Percentiles rank a stretch among this genome's conserved stretches.
These are phyloP conservation scores for Tranzscheliella williamsii DNA, from an alignment of 1,284 basidiomycete species.

Conservation along the genomic window DNA sequence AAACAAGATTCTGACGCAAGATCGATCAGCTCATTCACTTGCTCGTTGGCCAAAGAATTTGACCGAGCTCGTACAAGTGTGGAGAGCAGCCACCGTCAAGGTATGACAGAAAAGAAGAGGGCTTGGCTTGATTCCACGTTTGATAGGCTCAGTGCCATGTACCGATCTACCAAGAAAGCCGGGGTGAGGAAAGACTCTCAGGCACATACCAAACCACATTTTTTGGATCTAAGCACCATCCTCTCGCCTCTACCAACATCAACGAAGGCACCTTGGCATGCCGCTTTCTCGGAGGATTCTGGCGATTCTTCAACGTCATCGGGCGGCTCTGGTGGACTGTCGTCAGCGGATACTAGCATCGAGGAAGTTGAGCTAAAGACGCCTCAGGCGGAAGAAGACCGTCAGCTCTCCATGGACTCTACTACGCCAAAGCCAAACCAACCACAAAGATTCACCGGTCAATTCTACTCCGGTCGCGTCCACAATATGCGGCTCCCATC, in stretches of 20 bases:
- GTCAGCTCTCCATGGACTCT: conserved; percentile 13
- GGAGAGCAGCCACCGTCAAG: conserved; percentile 4
- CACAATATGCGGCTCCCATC: conserved; percentile 16
- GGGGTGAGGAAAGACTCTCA: neutral
- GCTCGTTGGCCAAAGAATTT: conserved; percentile 32
- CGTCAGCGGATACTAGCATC: conserved; percentile 12
- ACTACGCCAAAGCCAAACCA: conserved; percentile 30
- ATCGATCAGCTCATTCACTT: conserved; percentile 31
- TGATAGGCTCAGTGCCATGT: conserved; percentile 22
- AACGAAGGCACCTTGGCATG: no score
- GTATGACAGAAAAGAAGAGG: conserved; percentile 5
- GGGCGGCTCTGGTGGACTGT: no score
- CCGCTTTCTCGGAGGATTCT: no score
- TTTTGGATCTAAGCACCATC: conserved; percentile 37
- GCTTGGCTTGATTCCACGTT: conserved; percentile 35
- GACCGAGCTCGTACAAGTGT: conserved; percentile 19
- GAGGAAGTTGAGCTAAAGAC: conserved; percentile 24
- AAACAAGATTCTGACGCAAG: conserved; percentile 17
- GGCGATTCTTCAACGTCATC: conserved; percentile 3
- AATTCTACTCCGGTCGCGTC: conserved; percentile 1
- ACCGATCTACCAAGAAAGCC: conserved; percentile 15
- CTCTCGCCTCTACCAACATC: conserved; percentile 21
- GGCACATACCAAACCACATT: conserved; percentile 23
- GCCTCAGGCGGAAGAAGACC: conserved; percentile 27
- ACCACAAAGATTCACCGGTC: conserved; percentile 26